A percentile compares a stretch with the other conserved stretches of the same genome.
Evolutionary conservation across 192 early-diverging fungal species (phyloP).

Genomic region (Martensiomyces pterosporus): DNA sequence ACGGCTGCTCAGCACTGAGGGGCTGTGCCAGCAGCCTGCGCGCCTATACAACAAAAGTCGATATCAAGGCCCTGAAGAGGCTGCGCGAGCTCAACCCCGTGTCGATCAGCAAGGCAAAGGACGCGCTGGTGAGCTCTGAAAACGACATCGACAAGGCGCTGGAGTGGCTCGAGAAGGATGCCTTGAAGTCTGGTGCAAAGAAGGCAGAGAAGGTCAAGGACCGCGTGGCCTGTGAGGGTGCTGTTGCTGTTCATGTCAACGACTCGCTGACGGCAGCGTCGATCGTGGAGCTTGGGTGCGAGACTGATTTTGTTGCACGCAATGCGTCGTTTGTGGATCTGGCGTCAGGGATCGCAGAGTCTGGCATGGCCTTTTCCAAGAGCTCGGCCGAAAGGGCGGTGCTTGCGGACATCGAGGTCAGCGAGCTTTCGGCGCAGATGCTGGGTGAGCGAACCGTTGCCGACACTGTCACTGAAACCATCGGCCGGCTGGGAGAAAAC

Average conservation of each 20-base stretch:
- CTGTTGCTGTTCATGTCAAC: conserved; percentile 53
- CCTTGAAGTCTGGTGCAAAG: conserved; percentile 61
- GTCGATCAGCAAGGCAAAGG: conserved; percentile 80
- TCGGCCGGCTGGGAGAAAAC: conserved; percentile 89
- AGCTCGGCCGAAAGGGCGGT: not conserved
- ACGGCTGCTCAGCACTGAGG: not conserved
- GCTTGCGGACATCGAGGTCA: conserved; percentile 9
- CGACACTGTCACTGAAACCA: conserved; percentile 65
- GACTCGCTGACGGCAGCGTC: conserved; percentile 50
- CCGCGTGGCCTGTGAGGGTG: conserved; percentile 75
- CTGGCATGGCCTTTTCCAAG: conserved; percentile 7
- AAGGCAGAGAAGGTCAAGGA: conserved; percentile 80
- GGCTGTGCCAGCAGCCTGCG: too few relatives aligned
- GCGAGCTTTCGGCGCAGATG: not conserved
- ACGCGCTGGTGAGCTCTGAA: conserved; percentile 68
- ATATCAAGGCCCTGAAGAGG: conserved; percentile 60
- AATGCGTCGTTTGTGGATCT: conserved; percentile 73
- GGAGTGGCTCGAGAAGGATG: conserved; percentile 74
- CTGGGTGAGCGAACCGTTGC: conserved; percentile 46
- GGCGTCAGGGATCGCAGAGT: conserved; percentile 41
- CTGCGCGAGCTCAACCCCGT: conserved; percentile 78
- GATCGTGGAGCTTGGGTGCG: conserved; percentile 75
- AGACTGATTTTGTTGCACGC: conserved; percentile 95
- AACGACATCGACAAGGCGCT: conserved; percentile 76
- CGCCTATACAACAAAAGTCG: conserved; percentile 43